Conservation (phyloP, 176 grass and related monocot species). For the Oryza punctata region DNA sequence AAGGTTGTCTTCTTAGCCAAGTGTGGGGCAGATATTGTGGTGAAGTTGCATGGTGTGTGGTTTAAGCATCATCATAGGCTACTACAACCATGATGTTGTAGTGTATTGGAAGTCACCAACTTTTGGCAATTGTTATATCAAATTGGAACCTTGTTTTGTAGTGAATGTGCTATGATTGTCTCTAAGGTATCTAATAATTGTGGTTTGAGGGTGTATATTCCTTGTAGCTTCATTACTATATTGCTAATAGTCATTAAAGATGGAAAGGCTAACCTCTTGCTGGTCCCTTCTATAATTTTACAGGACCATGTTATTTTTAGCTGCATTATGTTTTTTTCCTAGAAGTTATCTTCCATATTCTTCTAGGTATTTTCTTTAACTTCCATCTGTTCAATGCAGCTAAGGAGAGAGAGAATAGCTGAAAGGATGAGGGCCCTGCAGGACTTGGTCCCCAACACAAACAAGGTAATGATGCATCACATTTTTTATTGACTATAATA, state of each 20-base stretch:
- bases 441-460: slow-evolving; percentile 93
- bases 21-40: slow-evolving; percentile 29
- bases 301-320: neutral
- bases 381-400: slow-evolving; percentile 41
- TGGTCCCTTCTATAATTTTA: neutral
- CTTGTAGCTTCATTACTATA: slow-evolving; percentile 17
- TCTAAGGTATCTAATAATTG: slow-evolving; percentile 26
- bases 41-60: slow-evolving; percentile 33
- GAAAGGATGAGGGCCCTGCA: slow-evolving; percentile 93
- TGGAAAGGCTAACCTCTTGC: neutral
- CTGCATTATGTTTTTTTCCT: neutral
- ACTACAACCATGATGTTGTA: slow-evolving; percentile 43
- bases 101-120: slow-evolving; percentile 43
- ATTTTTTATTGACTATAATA: slow-evolving; percentile 27
- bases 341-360: neutral
- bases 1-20: slow-evolving; percentile 32
- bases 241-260: neutral
- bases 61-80: slow-evolving; percentile 36
- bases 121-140: slow-evolving; percentile 41
- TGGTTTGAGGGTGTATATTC: slow-evolving; percentile 11
- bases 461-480: slow-evolving; percentile 66
- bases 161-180: slow-evolving; percentile 30
- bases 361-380: neutral
- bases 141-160: slow-evolving; percentile 42
- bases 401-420: slow-evolving; percentile 92